These are phyloP conservation scores for Quercus lobata DNA, from an alignment of 331 rosid genomes.

Conservation along the genomic window DNA sequence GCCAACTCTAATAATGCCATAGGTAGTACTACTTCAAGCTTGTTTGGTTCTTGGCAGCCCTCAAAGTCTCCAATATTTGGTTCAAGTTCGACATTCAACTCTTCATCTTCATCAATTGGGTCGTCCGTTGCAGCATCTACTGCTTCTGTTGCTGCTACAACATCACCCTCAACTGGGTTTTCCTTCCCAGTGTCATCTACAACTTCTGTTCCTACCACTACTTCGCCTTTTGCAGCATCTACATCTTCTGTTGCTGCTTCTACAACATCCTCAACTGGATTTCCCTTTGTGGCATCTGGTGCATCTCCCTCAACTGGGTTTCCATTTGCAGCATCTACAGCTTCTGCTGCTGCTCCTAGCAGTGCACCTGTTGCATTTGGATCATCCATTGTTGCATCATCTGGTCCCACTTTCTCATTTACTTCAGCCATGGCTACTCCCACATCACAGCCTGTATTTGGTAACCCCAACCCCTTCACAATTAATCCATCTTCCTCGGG, in stretches of 20 bases:
- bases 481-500: constrained; percentile 40
- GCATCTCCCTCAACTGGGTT: neutral
- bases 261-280: constrained; percentile 34
- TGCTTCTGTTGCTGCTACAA: constrained; percentile 2
- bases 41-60: constrained; percentile 58
- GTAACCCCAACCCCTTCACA: constrained; percentile 34
- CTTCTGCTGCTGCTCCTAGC: constrained; percentile 8
- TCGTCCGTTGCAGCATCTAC: neutral
- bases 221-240: neutral
- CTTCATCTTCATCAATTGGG: constrained; percentile 13
- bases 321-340: neutral
- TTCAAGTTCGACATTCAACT: constrained; percentile 37
- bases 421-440: constrained; percentile 14
- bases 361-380: constrained; percentile 37
- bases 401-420: neutral
- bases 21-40: constrained; percentile 34
- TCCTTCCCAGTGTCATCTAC: constrained; percentile 34
- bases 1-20: constrained; percentile 44
- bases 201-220: constrained; percentile 26
- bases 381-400: constrained; percentile 45
- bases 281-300: constrained; percentile 34
- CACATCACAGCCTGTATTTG: constrained; percentile 59
- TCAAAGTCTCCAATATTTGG: constrained; percentile 41
- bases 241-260: constrained; percentile 4
- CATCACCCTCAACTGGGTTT: constrained; percentile 36